These are phyloP conservation scores for Musa itinerans DNA, from an alignment of 176 grass and related monocot species.

Conservation along the genomic window DNA sequence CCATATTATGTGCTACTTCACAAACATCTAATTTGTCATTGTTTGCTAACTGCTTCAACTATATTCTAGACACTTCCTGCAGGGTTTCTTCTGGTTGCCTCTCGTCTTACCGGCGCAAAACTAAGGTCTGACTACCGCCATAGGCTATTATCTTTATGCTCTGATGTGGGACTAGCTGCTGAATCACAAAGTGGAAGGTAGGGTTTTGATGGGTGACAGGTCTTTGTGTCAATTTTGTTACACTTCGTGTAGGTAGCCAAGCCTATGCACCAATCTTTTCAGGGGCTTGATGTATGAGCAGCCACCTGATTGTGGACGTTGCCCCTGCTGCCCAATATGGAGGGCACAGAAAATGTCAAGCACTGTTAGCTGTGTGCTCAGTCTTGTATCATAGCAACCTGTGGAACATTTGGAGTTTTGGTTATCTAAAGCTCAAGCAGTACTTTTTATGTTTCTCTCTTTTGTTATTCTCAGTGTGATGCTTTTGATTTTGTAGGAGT, in stretches of 20 bases:
- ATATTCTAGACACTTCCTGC: constrained; percentile 92
- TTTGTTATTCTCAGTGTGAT: constrained; percentile 11
- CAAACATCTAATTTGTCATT: constrained; percentile 19
- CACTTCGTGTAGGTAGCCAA: background rate
- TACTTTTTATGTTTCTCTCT: constrained; percentile 4
- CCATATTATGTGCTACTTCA: constrained; percentile 14
- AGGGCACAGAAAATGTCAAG: background rate
- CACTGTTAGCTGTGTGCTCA: background rate
- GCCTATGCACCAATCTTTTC: background rate
- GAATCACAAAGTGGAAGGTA: constrained; percentile 95
- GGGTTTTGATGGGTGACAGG: background rate
- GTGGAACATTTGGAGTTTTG: background rate
- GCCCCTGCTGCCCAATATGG: no score
- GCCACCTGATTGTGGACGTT: background rate
- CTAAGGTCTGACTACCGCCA: constrained; percentile 91
- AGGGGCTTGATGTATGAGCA: background rate
- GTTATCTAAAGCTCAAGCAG: constrained; percentile 1
- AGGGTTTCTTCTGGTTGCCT: constrained; percentile 89
- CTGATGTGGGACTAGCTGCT: constrained; percentile 95
- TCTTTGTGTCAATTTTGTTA: background rate
- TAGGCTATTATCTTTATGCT: constrained; percentile 88
- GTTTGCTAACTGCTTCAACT: constrained; percentile 46
- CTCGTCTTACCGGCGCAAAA: constrained; percentile 77
- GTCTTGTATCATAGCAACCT: background rate
- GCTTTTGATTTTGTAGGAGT: constrained; percentile 56